phyloP scores from a whole-genome alignment of 805 yeast species.

The Kuraishia capsulata region DNA sequence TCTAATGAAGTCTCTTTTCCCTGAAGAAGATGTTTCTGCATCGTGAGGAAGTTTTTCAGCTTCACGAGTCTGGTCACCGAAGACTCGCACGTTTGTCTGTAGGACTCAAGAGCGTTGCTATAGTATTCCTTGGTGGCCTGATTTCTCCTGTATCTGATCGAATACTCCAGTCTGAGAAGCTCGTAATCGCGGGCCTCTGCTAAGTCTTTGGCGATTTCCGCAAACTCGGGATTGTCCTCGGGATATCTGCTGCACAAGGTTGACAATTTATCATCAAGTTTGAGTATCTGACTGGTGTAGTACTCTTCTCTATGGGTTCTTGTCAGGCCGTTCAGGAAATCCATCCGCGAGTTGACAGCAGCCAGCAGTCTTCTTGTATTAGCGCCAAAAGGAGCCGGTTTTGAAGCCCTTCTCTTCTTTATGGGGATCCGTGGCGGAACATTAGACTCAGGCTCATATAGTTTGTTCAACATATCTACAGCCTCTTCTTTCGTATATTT shows the following conservation, averaged over 20 bases:
- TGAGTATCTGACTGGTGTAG: not conserved
- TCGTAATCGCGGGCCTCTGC: conserved; percentile 24
- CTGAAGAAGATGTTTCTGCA: conserved; percentile 17
- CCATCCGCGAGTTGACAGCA: too few species aligned
- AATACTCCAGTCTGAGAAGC: conserved; percentile 15
- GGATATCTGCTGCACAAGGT: not conserved
- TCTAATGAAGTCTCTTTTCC: conserved; percentile 12
- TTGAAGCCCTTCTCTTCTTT: too few species aligned
- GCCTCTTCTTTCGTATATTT: too few species aligned
- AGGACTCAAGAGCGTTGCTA: conserved; percentile 15
- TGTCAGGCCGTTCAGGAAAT: too few species aligned
- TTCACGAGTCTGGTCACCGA: conserved; percentile 19
- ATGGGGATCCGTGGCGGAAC: too few species aligned
- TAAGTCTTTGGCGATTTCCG: conserved; percentile 17
- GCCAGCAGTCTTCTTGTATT: too few species aligned
- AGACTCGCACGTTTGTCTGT: conserved; percentile 16
- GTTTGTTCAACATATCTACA: too few species aligned
- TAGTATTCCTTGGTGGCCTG: conserved; percentile 15
- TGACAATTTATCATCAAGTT: not conserved
- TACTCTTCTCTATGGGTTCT: not conserved
- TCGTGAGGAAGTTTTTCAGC: conserved; percentile 21
- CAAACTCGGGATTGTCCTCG: not conserved
- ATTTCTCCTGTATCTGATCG: conserved; percentile 15
- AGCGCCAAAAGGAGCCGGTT: too few species aligned
- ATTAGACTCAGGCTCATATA: too few species aligned